A percentile compares a stretch with the other conserved stretches of the same genome.
These are phyloP conservation scores for Hermanozyma aechmeae DNA, from an alignment of 805 yeast species.

Conservation along the genomic window DNA sequence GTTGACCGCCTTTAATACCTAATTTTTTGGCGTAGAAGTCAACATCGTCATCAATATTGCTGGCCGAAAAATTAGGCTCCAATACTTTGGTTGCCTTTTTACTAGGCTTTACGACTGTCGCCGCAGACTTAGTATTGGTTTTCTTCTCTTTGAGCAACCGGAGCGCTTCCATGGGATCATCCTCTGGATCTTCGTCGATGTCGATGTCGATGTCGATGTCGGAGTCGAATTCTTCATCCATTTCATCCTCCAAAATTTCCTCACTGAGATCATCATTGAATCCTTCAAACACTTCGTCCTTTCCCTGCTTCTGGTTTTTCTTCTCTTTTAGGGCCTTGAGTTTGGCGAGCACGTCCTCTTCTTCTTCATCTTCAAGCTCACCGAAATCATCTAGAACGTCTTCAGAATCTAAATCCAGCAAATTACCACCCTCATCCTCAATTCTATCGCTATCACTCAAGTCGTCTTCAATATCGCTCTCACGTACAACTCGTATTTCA, in stretches of 20 bases:
- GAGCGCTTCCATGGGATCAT: slow-evolving; percentile 2
- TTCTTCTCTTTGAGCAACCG: slow-evolving; percentile 2
- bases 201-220: background rate
- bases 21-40: slow-evolving; percentile 75
- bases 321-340: slow-evolving; percentile 12
- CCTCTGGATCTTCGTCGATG: slow-evolving; percentile 7
- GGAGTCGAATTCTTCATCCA: too few relatives aligned
- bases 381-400: slow-evolving; percentile 28
- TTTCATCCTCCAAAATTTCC: too few relatives aligned
- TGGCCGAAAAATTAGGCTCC: too few relatives aligned
- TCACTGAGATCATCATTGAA: too few relatives aligned
- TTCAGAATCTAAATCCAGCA: background rate
- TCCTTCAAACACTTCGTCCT: slow-evolving; percentile 5
- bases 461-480: too few relatives aligned
- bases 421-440: too few relatives aligned
- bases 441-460: too few relatives aligned
- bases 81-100: too few relatives aligned
- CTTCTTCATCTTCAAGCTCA: slow-evolving; percentile 29
- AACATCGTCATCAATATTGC: slow-evolving; percentile 73
- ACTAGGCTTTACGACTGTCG: too few relatives aligned
- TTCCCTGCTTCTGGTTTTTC: slow-evolving; percentile 4
- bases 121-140: too few relatives aligned
- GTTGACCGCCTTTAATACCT: slow-evolving; percentile 52
- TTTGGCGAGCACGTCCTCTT: slow-evolving; percentile 17
- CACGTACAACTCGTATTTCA: slow-evolving; percentile 4